Percentiles rank a stretch among this genome's conserved stretches.
Evolutionary conservation across 768 basidiomycete genomes (phyloP).

Genomic region (Macrolepiota albuminosa): DNA sequence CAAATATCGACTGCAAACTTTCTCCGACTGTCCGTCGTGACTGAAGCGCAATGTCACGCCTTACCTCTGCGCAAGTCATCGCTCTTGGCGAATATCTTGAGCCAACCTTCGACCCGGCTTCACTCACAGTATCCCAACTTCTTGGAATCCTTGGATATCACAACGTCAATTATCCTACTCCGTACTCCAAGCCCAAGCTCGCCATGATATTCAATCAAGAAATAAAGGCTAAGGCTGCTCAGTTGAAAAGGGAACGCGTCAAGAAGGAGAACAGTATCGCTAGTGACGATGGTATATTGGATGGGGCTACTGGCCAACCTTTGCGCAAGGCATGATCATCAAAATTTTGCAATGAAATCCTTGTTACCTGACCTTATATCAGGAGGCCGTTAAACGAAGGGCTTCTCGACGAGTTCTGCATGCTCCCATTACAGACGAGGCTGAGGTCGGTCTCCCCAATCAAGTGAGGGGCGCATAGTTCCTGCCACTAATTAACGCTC

Average conservation of each 20-base stretch:
- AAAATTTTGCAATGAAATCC: neutral
- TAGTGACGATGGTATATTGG: slow-evolving; percentile 78
- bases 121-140: slow-evolving; percentile 77
- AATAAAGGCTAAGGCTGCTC: slow-evolving; percentile 54
- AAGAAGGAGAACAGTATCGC: slow-evolving; percentile 66
- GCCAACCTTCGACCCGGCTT: slow-evolving; percentile 67
- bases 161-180: slow-evolving; percentile 67
- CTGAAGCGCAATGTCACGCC: slow-evolving; percentile 52
- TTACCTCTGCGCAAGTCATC: slow-evolving; percentile 78
- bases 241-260: slow-evolving; percentile 58
- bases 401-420: slow-evolving; percentile 65
- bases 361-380: slow-evolving; percentile 9
- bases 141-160: slow-evolving; percentile 76
- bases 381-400: slow-evolving; percentile 35
- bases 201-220: slow-evolving; percentile 75
- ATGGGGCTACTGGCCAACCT: slow-evolving; percentile 77
- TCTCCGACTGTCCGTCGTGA: neutral
- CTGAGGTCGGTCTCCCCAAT: slow-evolving; percentile 44
- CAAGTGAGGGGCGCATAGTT: slow-evolving; percentile 41
- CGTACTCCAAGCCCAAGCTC: slow-evolving; percentile 74
- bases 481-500: slow-evolving; percentile 8
- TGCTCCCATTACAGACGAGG: slow-evolving; percentile 44
- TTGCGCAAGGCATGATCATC: slow-evolving; percentile 23
- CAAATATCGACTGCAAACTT: neutral
- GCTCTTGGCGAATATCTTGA: slow-evolving; percentile 73